Evolutionary conservation across 441 rosid species (phyloP).

Genomic region (Erodium moschatum): DNA sequence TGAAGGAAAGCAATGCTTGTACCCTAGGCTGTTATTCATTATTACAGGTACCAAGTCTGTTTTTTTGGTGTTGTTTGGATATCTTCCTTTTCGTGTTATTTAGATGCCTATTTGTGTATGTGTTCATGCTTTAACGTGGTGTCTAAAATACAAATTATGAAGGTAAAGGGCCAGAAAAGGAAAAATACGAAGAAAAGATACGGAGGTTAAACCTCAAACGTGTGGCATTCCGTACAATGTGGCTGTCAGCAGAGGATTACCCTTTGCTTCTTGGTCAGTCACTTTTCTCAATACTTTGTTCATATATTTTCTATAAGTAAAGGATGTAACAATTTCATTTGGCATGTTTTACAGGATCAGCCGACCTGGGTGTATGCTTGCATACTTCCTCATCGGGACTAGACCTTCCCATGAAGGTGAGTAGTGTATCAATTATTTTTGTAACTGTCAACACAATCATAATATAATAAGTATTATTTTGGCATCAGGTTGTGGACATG

Average conservation of each 20-base stretch:
- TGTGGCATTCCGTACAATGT: conserved; percentile 94
- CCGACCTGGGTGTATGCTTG: conserved; percentile 93
- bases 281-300: neutral
- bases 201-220: conserved; percentile 64
- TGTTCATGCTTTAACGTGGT: conserved; percentile 12
- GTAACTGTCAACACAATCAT: neutral
- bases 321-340: neutral
- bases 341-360: conserved; percentile 46
- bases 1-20: conserved; percentile 40
- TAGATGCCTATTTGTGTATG: neutral
- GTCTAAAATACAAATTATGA: conserved; percentile 12
- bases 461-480: neutral
- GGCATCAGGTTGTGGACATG: conserved; percentile 85
- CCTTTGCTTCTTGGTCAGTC: conserved; percentile 71
- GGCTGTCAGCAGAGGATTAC: conserved; percentile 92
- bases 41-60: conserved; percentile 58
- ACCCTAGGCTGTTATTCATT: conserved; percentile 71
- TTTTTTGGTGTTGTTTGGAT: conserved; percentile 8
- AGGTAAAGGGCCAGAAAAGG: conserved; percentile 97
- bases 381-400: conserved; percentile 96
- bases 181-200: conserved; percentile 77
- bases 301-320: neutral
- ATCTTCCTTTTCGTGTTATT: neutral
- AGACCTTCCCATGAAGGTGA: conserved; percentile 97
- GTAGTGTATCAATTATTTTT: neutral